Conservation (phyloP, 768 basidiomycete species). For the Tylopilus vinaceipallidus region DNA sequence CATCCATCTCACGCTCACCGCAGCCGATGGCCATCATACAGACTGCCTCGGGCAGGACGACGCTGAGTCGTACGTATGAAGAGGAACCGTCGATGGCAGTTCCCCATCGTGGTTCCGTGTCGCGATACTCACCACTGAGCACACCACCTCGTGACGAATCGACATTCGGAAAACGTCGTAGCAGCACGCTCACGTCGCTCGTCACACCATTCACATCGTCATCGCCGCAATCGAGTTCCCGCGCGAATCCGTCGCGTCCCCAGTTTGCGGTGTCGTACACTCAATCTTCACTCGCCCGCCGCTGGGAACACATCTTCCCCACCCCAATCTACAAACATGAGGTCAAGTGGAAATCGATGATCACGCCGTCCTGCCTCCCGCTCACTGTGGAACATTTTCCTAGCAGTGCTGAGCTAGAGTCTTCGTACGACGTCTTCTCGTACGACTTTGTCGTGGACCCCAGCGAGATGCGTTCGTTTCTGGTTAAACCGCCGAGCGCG, state of each 20-base stretch:
- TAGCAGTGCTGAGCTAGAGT: slow-evolving; percentile 66
- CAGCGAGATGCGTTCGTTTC: slow-evolving; percentile 80
- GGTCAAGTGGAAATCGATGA: slow-evolving; percentile 88
- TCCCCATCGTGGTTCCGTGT: slow-evolving; percentile 47
- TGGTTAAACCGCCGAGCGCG: slow-evolving; percentile 64
- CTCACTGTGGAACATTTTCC: slow-evolving; percentile 91
- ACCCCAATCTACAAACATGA: slow-evolving; percentile 74
- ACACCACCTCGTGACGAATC: slow-evolving; percentile 72
- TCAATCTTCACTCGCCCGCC: slow-evolving; percentile 72
- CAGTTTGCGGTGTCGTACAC: slow-evolving; percentile 54
- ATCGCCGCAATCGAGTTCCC: slow-evolving; percentile 35
- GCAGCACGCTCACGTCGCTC: slow-evolving; percentile 38
- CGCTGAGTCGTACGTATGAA: slow-evolving; percentile 52
- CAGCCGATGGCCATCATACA: slow-evolving; percentile 41
- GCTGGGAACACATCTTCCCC: slow-evolving; percentile 90
- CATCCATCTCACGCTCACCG: slow-evolving; percentile 37
- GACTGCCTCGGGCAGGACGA: slow-evolving; percentile 42
- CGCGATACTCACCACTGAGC: slow-evolving; percentile 60
- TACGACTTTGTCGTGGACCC: slow-evolving; percentile 89
- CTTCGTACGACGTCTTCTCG: slow-evolving; percentile 75
- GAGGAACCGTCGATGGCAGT: slow-evolving; percentile 47
- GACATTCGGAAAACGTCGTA: slow-evolving; percentile 52
- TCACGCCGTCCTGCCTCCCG: slow-evolving; percentile 84
- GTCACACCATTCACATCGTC: slow-evolving; percentile 48
- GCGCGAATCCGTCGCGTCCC: slow-evolving; percentile 69